These are phyloP conservation scores for Diaporthe citriasiana DNA, from an alignment of 2,329 filamentous ascomycete species.

Conservation along the genomic window DNA sequence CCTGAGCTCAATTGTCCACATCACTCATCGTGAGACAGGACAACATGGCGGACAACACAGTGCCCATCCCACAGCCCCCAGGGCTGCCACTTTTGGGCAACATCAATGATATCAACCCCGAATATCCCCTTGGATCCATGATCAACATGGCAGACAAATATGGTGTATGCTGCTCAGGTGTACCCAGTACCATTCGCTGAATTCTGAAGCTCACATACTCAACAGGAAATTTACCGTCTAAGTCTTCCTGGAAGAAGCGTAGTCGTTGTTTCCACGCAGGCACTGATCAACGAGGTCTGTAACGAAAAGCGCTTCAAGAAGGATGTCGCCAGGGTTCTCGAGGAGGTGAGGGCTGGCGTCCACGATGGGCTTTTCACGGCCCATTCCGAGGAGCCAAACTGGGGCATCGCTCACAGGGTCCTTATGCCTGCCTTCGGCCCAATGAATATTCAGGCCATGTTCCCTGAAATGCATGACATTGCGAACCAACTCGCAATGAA, in stretches of 20 bases:
- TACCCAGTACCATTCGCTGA: background rate
- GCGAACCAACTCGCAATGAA: slow-evolving; percentile 76
- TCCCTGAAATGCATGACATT: slow-evolving; percentile 78
- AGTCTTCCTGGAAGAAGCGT: slow-evolving; percentile 41
- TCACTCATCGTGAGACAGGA: background rate
- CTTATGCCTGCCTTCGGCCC: slow-evolving; percentile 80
- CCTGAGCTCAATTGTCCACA: slow-evolving; percentile 3
- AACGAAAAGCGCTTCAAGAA: slow-evolving; percentile 76
- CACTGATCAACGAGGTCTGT: slow-evolving; percentile 71
- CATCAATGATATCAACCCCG: slow-evolving; percentile 71
- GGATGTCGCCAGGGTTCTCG: slow-evolving; percentile 62
- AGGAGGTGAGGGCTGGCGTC: slow-evolving; percentile 70
- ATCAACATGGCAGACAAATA: slow-evolving; percentile 73
- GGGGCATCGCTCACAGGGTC: slow-evolving; percentile 76
- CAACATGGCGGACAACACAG: slow-evolving; percentile 45
- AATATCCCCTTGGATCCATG: slow-evolving; percentile 69
- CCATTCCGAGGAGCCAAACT: slow-evolving; percentile 66
- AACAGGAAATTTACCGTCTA: slow-evolving; percentile 43
- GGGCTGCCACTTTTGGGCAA: slow-evolving; percentile 78
- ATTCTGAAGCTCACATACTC: slow-evolving; percentile 42
- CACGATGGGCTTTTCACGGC: slow-evolving; percentile 75
- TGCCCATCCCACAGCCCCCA: slow-evolving; percentile 73
- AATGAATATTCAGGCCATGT: slow-evolving; percentile 77
- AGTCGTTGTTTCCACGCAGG: slow-evolving; percentile 38
- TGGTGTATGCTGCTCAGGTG: slow-evolving; percentile 58